phyloP scores from a whole-genome alignment of 805 yeast species.

The Lipomyces anomalus region DNA sequence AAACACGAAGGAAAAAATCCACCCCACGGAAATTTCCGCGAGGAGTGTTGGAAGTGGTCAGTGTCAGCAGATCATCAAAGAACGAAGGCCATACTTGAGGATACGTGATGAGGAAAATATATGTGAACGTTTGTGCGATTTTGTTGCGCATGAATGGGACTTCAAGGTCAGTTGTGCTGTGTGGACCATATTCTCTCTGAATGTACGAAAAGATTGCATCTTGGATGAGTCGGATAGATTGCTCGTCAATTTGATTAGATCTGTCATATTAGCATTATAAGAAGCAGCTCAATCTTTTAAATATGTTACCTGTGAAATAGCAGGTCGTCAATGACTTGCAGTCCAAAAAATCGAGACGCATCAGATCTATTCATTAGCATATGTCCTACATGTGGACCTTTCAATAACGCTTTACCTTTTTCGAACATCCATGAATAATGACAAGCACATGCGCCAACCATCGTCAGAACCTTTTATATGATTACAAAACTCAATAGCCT shows the following conservation, averaged over 20 bases:
- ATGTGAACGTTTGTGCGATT: conserved; percentile 50
- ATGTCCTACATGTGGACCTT: background rate
- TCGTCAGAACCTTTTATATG: conserved; percentile 41
- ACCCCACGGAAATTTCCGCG: conserved; percentile 41
- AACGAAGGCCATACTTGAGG: conserved; percentile 46
- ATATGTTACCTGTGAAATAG: conserved; percentile 33
- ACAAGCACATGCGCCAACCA: conserved; percentile 46
- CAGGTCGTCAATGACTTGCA: conserved; percentile 63
- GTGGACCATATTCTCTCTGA: conserved; percentile 25
- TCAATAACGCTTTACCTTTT: conserved; percentile 24
- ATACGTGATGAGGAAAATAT: conserved; percentile 47
- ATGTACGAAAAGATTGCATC: conserved; percentile 45
- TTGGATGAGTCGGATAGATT: conserved; percentile 45
- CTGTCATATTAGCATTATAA: background rate
- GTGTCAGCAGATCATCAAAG: conserved; percentile 44
- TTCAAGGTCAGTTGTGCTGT: conserved; percentile 10
- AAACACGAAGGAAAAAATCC: conserved; percentile 71
- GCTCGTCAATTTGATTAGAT: conserved; percentile 33
- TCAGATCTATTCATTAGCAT: conserved; percentile 38
- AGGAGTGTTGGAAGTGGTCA: conserved; percentile 32
- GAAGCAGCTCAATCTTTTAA: background rate
- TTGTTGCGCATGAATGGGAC: conserved; percentile 38
- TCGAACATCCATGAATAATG: conserved; percentile 35
- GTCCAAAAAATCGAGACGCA: conserved; percentile 57
- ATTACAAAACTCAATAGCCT: conserved; percentile 43